Percentiles rank a stretch among this genome's conserved stretches.
Conservation (phyloP, 768 basidiomycete species). For the Hygrophorus russula region DNA sequence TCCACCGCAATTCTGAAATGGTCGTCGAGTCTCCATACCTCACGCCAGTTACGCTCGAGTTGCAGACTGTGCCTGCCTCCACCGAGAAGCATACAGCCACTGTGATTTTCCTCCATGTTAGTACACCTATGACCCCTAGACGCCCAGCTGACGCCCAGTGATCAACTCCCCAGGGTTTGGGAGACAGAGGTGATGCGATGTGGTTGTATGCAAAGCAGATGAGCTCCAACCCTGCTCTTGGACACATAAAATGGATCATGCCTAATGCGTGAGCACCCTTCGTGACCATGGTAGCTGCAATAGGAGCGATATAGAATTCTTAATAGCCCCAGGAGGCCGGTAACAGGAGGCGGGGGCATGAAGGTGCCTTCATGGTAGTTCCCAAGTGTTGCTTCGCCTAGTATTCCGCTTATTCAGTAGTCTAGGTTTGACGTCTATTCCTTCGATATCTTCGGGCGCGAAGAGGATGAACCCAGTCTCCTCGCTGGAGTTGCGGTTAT, state of each 20-base stretch:
- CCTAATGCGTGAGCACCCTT: constrained; percentile 36
- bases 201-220: constrained; percentile 38
- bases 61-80: too few species aligned
- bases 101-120: constrained; percentile 59
- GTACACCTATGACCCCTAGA: constrained; percentile 11
- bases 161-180: constrained; percentile 25
- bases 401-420: background rate
- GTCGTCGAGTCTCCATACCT: too few species aligned
- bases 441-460: constrained; percentile 29
- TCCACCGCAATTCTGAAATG: background rate
- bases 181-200: constrained; percentile 47
- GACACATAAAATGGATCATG: constrained; percentile 60
- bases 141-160: background rate
- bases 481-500: constrained; percentile 35
- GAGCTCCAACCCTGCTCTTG: constrained; percentile 24
- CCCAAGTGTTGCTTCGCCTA: background rate
- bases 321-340: constrained; percentile 22
- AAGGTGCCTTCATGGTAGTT: constrained; percentile 41
- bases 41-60: too few species aligned
- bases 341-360: constrained; percentile 45
- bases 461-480: constrained; percentile 51
- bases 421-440: constrained; percentile 46
- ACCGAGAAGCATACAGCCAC: constrained; percentile 33
- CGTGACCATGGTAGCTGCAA: constrained; percentile 8
- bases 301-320: background rate